phyloP scores from a whole-genome alignment of 2,329 filamentous ascomycete species.

The Mycogone perniciosa region DNA sequence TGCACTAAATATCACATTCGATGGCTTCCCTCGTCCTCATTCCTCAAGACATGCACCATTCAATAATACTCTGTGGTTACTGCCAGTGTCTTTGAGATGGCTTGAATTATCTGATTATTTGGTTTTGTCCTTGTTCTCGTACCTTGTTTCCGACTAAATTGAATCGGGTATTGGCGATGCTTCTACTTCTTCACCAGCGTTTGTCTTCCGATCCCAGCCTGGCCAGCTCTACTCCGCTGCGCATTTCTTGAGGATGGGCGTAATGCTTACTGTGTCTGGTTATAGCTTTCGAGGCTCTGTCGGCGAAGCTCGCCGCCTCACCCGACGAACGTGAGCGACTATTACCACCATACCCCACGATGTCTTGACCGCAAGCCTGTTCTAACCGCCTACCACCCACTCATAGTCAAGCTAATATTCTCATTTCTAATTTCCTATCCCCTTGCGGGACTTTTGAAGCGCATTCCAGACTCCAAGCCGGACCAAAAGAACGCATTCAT shows the following conservation, averaged over 20 bases:
- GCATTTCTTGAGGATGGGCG: neutral
- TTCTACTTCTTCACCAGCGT: conserved; percentile 20
- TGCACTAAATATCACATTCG: neutral
- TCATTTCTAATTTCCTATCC: conserved; percentile 91
- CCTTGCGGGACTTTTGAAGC: conserved; percentile 79
- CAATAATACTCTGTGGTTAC: neutral
- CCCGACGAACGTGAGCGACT: conserved; percentile 32
- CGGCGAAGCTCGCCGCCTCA: conserved; percentile 27
- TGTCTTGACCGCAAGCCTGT: neutral
- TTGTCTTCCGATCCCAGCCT: conserved; percentile 7
- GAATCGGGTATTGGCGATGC: conserved; percentile 12
- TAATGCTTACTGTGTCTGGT: neutral
- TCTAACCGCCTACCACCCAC: conserved; percentile 10
- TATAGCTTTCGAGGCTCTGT: conserved; percentile 30
- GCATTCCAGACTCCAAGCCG: conserved; percentile 78
- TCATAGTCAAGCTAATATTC: conserved; percentile 83
- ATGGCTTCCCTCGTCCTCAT: neutral
- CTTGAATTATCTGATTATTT: neutral
- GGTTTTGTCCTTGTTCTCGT: neutral
- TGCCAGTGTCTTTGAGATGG: neutral
- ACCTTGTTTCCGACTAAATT: neutral
- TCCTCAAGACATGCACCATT: neutral
- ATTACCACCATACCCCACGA: neutral
- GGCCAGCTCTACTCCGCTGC: neutral
- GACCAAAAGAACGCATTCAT: conserved; percentile 84